phyloP scores from a whole-genome alignment of 2,329 filamentous ascomycete genomes.

The Tolypocladium nubicola region DNA sequence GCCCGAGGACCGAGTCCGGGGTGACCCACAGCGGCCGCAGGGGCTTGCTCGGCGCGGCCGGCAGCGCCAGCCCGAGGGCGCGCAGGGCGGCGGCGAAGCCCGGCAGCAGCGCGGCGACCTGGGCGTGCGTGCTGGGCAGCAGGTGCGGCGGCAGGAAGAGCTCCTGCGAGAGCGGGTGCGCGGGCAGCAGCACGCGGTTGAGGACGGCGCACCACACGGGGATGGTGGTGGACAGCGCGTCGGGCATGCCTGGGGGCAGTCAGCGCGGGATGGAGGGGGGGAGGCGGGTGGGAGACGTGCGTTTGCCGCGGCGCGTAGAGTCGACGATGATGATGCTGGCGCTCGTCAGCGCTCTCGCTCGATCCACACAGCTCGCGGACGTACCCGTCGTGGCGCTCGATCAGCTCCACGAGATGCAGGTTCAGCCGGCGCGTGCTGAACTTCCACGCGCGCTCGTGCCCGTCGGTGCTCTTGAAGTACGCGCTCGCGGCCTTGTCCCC shows the following conservation, averaged over 20 bases:
- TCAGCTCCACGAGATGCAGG: constrained; percentile 62
- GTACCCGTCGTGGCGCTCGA: constrained; percentile 52
- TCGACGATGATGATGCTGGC: constrained; percentile 72
- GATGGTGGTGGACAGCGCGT: constrained; percentile 86
- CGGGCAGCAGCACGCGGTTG: constrained; percentile 68
- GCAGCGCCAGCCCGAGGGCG: constrained; percentile 49
- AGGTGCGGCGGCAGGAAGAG: constrained; percentile 64
- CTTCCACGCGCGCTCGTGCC: constrained; percentile 81
- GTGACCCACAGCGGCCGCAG: constrained; percentile 74
- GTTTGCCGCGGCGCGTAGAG: constrained; percentile 83
- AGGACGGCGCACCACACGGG: constrained; percentile 89
- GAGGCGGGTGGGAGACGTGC: constrained; percentile 28
- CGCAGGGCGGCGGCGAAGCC: constrained; percentile 41
- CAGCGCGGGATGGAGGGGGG: too few species aligned
- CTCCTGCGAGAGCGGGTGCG: constrained; percentile 29
- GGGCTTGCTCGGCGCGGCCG: constrained; percentile 53
- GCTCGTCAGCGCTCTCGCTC: neutral
- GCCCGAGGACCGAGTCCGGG: constrained; percentile 43
- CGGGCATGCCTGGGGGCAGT: constrained; percentile 60
- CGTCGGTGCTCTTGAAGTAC: constrained; percentile 98
- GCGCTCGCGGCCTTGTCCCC: constrained; percentile 57
- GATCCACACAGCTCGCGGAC: too few species aligned
- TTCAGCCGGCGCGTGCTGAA: constrained; percentile 83
- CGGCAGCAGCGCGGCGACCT: constrained; percentile 56
- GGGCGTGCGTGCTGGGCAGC: constrained; percentile 61